phyloP scores from a whole-genome alignment of 352 stramenopile genomes.

The Globisporangium iwayamae region DNA sequence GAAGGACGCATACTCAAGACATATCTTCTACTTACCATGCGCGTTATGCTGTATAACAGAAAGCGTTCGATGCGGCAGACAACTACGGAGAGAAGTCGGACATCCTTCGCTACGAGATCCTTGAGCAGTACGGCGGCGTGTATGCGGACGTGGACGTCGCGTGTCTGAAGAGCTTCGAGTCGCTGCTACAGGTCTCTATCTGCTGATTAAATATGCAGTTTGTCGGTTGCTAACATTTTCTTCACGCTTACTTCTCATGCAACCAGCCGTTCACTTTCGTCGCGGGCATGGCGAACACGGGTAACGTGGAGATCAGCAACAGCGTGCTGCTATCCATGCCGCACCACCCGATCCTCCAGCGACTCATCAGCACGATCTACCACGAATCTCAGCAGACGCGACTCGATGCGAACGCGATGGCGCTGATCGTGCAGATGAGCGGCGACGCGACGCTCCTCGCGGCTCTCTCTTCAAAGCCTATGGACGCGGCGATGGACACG shows the following conservation, averaged over 20 bases:
- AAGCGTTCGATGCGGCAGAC: slow-evolving; percentile 37
- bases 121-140: slow-evolving; percentile 45
- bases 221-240: neutral
- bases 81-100: slow-evolving; percentile 77
- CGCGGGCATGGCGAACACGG: slow-evolving; percentile 61
- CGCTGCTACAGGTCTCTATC: slow-evolving; percentile 25
- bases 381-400: slow-evolving; percentile 5
- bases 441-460: slow-evolving; percentile 8
- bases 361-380: slow-evolving; percentile 32
- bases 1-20: no score
- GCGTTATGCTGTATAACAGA: slow-evolving; percentile 14
- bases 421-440: slow-evolving; percentile 25
- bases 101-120: slow-evolving; percentile 73
- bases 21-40: slow-evolving; percentile 3
- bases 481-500: slow-evolving; percentile 27
- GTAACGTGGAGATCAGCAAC: slow-evolving; percentile 74
- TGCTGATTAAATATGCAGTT: neutral
- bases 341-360: slow-evolving; percentile 28
- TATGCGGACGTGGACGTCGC: slow-evolving; percentile 75
- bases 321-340: slow-evolving; percentile 38
- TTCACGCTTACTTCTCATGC: neutral
- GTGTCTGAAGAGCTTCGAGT: slow-evolving; percentile 48
- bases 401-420: slow-evolving; percentile 21
- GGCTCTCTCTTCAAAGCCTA: neutral
- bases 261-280: slow-evolving; percentile 40